A percentile compares a stretch with the other conserved stretches of the same genome.
phyloP scores from a whole-genome alignment of 371 early-diverging fungal species.

The Syncephalastrum sp. region DNA sequence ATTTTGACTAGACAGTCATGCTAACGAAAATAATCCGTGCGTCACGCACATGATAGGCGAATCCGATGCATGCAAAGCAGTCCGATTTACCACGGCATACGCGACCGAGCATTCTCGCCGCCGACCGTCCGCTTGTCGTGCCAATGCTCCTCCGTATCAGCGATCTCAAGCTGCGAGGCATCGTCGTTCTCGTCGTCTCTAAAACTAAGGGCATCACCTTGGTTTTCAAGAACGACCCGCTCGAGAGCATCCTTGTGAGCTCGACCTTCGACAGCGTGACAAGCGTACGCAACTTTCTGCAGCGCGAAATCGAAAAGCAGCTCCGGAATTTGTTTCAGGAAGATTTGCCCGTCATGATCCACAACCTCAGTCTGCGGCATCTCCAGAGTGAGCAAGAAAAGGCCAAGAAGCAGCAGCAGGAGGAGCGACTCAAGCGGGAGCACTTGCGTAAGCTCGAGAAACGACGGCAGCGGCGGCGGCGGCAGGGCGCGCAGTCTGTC shows the following conservation, averaged over 20 bases:
- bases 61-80: slow-evolving; percentile 71
- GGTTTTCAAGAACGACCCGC: slow-evolving; percentile 95
- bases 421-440: slow-evolving; percentile 10
- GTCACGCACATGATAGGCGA: slow-evolving; percentile 53
- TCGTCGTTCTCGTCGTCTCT: slow-evolving; percentile 91
- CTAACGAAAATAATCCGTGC: not conserved
- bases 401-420: slow-evolving; percentile 19
- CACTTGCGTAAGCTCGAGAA: slow-evolving; percentile 17
- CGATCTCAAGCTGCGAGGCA: slow-evolving; percentile 85
- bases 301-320: slow-evolving; percentile 88
- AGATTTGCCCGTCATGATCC: slow-evolving; percentile 91
- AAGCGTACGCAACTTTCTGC: slow-evolving; percentile 82
- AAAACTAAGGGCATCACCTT: slow-evolving; percentile 91
- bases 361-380: slow-evolving; percentile 72
- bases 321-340: slow-evolving; percentile 88
- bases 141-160: slow-evolving; percentile 94
- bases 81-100: slow-evolving; percentile 58
- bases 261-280: slow-evolving; percentile 93
- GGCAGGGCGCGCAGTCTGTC: slow-evolving; percentile 8
- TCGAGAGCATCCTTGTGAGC: slow-evolving; percentile 89
- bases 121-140: slow-evolving; percentile 91
- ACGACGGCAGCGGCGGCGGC: slow-evolving; percentile 10
- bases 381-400: slow-evolving; percentile 20
- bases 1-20: not conserved
- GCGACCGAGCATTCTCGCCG: slow-evolving; percentile 75